Conservation (phyloP, 805 yeast genomes). For the Isabelozyma heimii region DNA sequence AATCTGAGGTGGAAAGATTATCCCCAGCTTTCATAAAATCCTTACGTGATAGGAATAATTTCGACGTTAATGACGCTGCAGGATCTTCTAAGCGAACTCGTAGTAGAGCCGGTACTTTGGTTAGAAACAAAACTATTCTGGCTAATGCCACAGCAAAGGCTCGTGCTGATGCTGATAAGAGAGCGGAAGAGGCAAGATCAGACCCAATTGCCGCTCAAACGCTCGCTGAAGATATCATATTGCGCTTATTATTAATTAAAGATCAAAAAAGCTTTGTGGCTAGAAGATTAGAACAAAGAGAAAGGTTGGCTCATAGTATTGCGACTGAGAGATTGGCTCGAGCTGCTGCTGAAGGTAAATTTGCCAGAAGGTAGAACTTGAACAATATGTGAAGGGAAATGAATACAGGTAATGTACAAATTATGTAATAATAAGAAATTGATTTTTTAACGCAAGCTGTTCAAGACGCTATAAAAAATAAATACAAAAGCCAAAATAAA, state of each 20-base stretch:
- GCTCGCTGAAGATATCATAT: conserved; percentile 61
- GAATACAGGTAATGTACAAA: not conserved
- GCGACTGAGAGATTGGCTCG: conserved; percentile 51
- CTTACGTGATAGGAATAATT: conserved; percentile 47
- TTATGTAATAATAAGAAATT: not conserved
- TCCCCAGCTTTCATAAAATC: conserved; percentile 53
- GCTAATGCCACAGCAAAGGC: conserved; percentile 67
- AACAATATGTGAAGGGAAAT: not conserved
- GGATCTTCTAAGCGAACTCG: conserved; percentile 1
- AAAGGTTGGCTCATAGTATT: conserved; percentile 51
- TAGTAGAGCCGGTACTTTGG: conserved; percentile 48
- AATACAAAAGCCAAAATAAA: not conserved
- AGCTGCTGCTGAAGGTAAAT: conserved; percentile 44
- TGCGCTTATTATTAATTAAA: conserved; percentile 68
- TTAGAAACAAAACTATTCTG: conserved; percentile 63
- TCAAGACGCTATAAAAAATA: not conserved
- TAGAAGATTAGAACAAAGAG: conserved; percentile 59
- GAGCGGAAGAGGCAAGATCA: conserved; percentile 41
- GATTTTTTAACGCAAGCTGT: not conserved
- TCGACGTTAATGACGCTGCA: conserved; percentile 18
- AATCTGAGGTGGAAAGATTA: conserved; percentile 56
- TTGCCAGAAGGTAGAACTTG: conserved; percentile 5
- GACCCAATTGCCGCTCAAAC: conserved; percentile 42
- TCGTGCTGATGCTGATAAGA: conserved; percentile 45
- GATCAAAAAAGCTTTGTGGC: conserved; percentile 61